phyloP scores from a whole-genome alignment of 176 grass and related monocot genomes.

The Oryza brachyantha region DNA sequence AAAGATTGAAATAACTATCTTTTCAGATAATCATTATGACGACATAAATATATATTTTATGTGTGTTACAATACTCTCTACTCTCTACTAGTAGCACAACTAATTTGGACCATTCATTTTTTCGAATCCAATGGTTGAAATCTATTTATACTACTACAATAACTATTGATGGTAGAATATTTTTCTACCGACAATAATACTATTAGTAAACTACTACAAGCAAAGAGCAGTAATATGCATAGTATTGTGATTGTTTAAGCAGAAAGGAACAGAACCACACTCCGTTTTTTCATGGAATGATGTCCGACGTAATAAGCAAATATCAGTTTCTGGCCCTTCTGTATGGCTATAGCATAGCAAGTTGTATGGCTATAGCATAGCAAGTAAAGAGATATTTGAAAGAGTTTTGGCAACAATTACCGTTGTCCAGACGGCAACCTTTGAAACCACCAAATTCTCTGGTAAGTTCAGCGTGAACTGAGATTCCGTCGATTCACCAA shows the following conservation, averaged over 20 bases:
- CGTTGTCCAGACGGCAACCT: conserved; percentile 89
- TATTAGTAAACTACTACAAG: no score
- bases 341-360: no score
- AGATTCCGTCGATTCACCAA: conserved; percentile 73
- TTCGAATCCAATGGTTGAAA: no score
- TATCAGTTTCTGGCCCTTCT: not conserved
- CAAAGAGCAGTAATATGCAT: no score
- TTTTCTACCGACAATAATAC: no score
- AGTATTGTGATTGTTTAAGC: not conserved
- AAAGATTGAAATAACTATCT: no score
- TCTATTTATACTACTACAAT: no score
- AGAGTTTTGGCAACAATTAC: conserved; percentile 31
- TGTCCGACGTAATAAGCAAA: not conserved
- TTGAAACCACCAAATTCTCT: conserved; percentile 70
- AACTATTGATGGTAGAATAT: no score
- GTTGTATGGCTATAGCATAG: not conserved
- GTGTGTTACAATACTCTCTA: no score
- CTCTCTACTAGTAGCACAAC: no score
- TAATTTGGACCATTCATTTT: no score
- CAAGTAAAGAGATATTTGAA: not conserved
- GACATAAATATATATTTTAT: not conserved
- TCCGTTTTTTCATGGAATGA: not conserved
- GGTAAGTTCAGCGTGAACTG: conserved; percentile 95
- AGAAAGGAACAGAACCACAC: no score
- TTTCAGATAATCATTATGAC: not conserved